phyloP scores from a whole-genome alignment of 164 flowering plant genomes.

The Taxillus chinensis region DNA sequence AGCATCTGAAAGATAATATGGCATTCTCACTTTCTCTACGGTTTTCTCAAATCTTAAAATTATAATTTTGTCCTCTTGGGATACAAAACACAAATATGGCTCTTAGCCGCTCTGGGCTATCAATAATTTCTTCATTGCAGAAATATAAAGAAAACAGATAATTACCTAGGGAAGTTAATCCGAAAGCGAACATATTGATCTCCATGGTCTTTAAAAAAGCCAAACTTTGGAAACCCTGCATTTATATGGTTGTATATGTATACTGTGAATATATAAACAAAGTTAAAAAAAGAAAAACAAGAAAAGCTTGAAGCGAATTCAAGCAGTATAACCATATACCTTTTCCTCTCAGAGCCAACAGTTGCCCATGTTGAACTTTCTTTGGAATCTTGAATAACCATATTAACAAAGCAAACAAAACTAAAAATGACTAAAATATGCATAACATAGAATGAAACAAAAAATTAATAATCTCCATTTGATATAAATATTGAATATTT shows the following conservation, averaged over 20 bases:
- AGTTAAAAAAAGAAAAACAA: neutral
- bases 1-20: too few species aligned
- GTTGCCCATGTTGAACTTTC: constrained; percentile 87
- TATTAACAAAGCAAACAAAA: constrained; percentile 2
- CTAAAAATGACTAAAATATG: neutral
- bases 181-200: constrained; percentile 81
- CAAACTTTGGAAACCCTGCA: constrained; percentile 68
- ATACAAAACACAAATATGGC: too few species aligned
- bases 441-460: neutral
- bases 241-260: constrained; percentile 1
- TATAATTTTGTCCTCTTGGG: neutral
- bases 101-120: too few species aligned
- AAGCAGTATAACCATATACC: constrained; percentile 28
- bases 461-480: too few species aligned
- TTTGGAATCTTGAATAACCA: constrained; percentile 64
- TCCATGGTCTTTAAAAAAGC: constrained; percentile 57
- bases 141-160: constrained; percentile 2
- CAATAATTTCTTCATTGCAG: neutral
- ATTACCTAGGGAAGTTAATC: constrained; percentile 67
- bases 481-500: too few species aligned
- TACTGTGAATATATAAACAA: neutral
- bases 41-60: neutral
- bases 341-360: constrained; percentile 65
- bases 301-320: neutral
- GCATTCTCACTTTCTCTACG: too few species aligned